Conservation (phyloP, 2,329 filamentous ascomycete species). For the Colletotrichum lentis region DNA sequence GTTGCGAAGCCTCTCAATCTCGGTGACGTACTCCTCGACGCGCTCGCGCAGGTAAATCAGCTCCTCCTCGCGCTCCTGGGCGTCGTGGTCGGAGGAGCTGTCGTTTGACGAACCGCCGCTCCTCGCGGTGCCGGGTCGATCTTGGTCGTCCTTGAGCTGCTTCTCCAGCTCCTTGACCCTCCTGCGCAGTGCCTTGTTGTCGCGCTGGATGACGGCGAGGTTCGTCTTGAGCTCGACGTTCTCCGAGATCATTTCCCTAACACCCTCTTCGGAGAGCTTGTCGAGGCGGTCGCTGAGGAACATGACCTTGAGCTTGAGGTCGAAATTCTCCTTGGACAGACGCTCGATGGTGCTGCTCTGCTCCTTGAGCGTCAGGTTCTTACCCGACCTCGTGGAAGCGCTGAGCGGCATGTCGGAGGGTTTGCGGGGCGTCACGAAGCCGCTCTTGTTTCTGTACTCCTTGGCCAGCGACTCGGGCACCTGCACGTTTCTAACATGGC, state of each 20-base stretch:
- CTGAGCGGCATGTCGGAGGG: slow-evolving; percentile 62
- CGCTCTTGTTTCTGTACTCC: slow-evolving; percentile 82
- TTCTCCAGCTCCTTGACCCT: slow-evolving; percentile 88
- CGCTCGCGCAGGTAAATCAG: slow-evolving; percentile 84
- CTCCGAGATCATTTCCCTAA: slow-evolving; percentile 97
- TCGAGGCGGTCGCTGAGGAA: slow-evolving; percentile 94
- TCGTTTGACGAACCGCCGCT: slow-evolving; percentile 67
- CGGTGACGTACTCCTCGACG: slow-evolving; percentile 81
- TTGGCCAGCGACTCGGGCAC: slow-evolving; percentile 88
- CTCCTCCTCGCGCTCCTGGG: slow-evolving; percentile 82
- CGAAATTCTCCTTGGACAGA: slow-evolving; percentile 97
- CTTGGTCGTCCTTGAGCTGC: slow-evolving; percentile 72
- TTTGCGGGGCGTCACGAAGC: slow-evolving; percentile 67
- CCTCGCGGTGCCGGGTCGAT: slow-evolving; percentile 66
- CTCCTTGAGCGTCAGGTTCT: slow-evolving; percentile 89
- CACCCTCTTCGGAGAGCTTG: slow-evolving; percentile 91
- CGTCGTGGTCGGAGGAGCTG: slow-evolving; percentile 64
- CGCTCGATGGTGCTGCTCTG: slow-evolving; percentile 97
- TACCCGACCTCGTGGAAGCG: slow-evolving; percentile 63
- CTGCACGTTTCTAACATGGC: slow-evolving; percentile 88
- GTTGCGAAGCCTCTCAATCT: slow-evolving; percentile 82
- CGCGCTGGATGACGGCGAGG: slow-evolving; percentile 86
- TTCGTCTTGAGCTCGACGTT: slow-evolving; percentile 96
- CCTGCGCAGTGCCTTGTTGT: slow-evolving; percentile 83
- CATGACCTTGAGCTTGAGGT: slow-evolving; percentile 96